phyloP scores from a whole-genome alignment of 1,139 yeast species.

The Debaryomycetaceae sp. region DNA sequence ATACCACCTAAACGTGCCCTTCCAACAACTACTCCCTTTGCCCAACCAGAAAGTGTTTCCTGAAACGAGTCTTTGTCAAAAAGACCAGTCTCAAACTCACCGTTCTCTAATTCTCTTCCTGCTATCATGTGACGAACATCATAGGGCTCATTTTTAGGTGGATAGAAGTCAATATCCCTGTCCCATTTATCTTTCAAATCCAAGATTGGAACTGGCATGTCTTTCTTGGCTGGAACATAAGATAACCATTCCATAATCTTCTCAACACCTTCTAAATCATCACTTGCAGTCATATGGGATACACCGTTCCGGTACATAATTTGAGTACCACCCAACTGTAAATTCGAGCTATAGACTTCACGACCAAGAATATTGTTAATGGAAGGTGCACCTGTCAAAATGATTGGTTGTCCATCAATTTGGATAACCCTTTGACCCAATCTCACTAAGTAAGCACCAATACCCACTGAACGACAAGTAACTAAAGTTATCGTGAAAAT shows the following conservation, averaged over 20 bases:
- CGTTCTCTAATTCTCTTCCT: constrained; percentile 69
- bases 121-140: constrained; percentile 95
- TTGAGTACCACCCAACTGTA: constrained; percentile 98
- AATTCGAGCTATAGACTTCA: constrained; percentile 93
- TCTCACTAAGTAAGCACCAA: constrained; percentile 97
- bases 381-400: constrained; percentile 98
- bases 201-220: constrained; percentile 86
- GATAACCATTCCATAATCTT: constrained; percentile 95
- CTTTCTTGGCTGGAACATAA: constrained; percentile 90
- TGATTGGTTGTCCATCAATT: constrained; percentile 97
- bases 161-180: constrained; percentile 81
- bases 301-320: constrained; percentile 98
- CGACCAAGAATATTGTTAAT: constrained; percentile 94
- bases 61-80: constrained; percentile 92
- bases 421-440: constrained; percentile 98
- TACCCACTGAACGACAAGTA: constrained; percentile 98
- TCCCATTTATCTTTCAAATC: constrained; percentile 88
- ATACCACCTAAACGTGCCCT: constrained; percentile 98
- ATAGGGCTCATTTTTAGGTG: constrained; percentile 68
- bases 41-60: constrained; percentile 99
- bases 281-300: constrained; percentile 91
- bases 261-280: constrained; percentile 94
- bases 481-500: constrained; percentile 94
- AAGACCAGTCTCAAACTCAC: constrained; percentile 76
- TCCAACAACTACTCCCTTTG: constrained; percentile 96